These are phyloP conservation scores for Dalechampia spathulata DNA, from an alignment of 441 rosid species.

Conservation along the genomic window DNA sequence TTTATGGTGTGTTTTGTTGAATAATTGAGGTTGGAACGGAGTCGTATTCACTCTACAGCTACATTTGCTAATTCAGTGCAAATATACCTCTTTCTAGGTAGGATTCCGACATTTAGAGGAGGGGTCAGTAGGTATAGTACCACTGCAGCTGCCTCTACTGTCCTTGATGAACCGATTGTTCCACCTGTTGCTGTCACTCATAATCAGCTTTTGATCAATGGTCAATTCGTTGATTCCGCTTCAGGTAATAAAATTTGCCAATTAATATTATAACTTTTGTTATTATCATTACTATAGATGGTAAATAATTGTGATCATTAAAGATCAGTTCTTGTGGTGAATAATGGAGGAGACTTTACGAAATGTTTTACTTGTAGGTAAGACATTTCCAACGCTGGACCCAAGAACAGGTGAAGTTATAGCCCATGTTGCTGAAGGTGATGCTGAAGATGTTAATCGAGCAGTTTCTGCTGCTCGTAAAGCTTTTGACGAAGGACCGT, in stretches of 20 bases:
- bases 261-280: neutral
- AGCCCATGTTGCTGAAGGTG: slow-evolving; percentile 64
- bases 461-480: slow-evolving; percentile 74
- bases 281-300: too few relatives aligned
- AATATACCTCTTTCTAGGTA: slow-evolving; percentile 31
- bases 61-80: neutral
- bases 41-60: neutral
- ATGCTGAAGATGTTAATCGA: slow-evolving; percentile 53
- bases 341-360: neutral
- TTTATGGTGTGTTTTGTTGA: neutral
- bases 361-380: slow-evolving; percentile 27
- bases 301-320: neutral
- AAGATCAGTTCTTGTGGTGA: neutral
- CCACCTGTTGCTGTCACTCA: slow-evolving; percentile 52
- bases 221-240: slow-evolving; percentile 65
- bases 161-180: slow-evolving; percentile 39
- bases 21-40: neutral
- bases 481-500: slow-evolving; percentile 78
- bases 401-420: slow-evolving; percentile 67
- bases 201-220: slow-evolving; percentile 66
- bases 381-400: slow-evolving; percentile 52
- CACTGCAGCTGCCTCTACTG: slow-evolving; percentile 16
- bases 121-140: slow-evolving; percentile 36
- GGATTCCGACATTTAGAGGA: slow-evolving; percentile 25
- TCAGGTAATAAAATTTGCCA: slow-evolving; percentile 40